phyloP scores from a whole-genome alignment of 2,329 filamentous ascomycete genomes.

The Talaromyces sp. region DNA sequence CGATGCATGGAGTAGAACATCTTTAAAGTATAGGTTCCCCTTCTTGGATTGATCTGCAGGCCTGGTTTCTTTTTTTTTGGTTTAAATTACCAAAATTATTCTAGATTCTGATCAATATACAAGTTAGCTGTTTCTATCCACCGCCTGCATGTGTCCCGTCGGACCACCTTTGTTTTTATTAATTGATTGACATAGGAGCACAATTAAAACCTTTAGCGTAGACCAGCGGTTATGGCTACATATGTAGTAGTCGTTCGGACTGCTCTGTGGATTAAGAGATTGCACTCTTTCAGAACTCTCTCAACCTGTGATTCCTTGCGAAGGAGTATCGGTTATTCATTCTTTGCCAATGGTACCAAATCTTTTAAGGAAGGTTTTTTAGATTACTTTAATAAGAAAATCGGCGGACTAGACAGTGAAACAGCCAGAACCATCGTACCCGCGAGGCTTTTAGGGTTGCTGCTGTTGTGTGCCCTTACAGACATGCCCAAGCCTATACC shows the following conservation, averaged over 20 bases:
- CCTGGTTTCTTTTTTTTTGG: too few species aligned
- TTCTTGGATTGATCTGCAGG: not conserved
- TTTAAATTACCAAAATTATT: too few species aligned
- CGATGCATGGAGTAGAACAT: not conserved
- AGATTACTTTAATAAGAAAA: constrained; percentile 26
- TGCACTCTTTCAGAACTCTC: constrained; percentile 16
- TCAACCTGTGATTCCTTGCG: constrained; percentile 18
- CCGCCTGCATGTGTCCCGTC: not conserved
- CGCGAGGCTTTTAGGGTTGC: constrained; percentile 28
- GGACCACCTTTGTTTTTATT: too few species aligned
- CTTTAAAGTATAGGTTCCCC: not conserved
- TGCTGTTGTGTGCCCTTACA: constrained; percentile 34
- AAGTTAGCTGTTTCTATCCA: not conserved
- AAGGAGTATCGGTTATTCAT: constrained; percentile 26
- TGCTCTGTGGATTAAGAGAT: constrained; percentile 17
- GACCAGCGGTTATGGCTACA: not conserved
- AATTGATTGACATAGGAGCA: too few species aligned
- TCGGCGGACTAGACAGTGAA: constrained; percentile 22
- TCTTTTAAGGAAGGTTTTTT: constrained; percentile 25
- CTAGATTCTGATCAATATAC: too few species aligned
- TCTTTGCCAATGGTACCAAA: constrained; percentile 23
- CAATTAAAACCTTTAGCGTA: too few species aligned
- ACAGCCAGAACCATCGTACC: constrained; percentile 21
- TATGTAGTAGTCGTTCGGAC: too few species aligned
- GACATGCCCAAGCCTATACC: constrained; percentile 30